These are phyloP conservation scores for Eutrema heterophyllum DNA, from an alignment of 345 rosid genomes.

Conservation along the genomic window DNA sequence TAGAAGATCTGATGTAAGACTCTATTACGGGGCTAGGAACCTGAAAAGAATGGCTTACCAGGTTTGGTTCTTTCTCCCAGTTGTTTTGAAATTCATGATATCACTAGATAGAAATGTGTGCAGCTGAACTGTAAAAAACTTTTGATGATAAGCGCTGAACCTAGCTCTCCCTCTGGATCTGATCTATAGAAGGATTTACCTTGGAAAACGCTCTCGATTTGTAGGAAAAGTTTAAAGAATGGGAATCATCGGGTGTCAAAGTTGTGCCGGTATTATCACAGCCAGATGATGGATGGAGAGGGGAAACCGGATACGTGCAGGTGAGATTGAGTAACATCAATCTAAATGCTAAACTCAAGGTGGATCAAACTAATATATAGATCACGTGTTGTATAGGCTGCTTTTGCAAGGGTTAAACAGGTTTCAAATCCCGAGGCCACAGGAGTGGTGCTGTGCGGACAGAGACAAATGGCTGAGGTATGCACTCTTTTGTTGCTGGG, in stretches of 20 bases:
- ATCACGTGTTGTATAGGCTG: conserved; percentile 58
- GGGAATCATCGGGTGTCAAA: conserved; percentile 89
- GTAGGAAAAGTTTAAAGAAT: conserved; percentile 83
- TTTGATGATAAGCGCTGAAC: neutral
- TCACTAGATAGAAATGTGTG: neutral
- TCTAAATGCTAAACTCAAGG: neutral
- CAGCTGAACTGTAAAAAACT: neutral
- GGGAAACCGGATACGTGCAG: conserved; percentile 95
- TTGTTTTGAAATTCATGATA: neutral
- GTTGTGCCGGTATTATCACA: conserved; percentile 84
- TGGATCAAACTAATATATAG: conserved; percentile 1
- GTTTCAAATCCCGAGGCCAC: conserved; percentile 51
- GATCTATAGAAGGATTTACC: neutral
- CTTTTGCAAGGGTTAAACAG: conserved; percentile 69
- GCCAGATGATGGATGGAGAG: conserved; percentile 74
- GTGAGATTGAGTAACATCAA: conserved; percentile 28
- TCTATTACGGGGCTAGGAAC: conserved; percentile 93
- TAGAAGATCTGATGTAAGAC: conserved; percentile 76
- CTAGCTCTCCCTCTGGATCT: neutral
- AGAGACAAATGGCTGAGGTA: conserved; percentile 96
- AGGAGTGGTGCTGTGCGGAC: conserved; percentile 87
- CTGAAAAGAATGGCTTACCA: conserved; percentile 94
- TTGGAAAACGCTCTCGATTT: neutral
- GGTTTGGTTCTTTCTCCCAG: conserved; percentile 43
- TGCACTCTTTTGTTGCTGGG: conserved; percentile 2